Conservation (phyloP, 495 filamentous ascomycete genomes). For the Talaromyces proteolyticus region DNA sequence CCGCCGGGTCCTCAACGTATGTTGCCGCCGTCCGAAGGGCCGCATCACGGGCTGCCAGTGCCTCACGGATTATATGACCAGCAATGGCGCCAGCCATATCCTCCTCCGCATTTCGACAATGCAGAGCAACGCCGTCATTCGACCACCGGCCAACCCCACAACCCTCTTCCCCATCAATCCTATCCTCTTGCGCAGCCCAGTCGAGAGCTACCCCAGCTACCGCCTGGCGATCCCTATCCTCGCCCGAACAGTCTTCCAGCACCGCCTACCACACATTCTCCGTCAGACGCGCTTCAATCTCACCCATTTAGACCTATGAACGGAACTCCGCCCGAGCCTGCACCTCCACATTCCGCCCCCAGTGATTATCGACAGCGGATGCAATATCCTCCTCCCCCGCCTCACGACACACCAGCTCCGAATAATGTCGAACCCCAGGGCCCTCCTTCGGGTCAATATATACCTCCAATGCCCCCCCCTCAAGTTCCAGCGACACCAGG, state of each 20-base stretch:
- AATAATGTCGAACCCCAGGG: conserved; percentile 21
- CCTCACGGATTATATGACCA: conserved; percentile 21
- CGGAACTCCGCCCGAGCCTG: conserved; percentile 26
- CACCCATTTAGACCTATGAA: conserved; percentile 30
- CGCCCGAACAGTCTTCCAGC: conserved; percentile 28
- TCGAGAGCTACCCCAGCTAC: conserved; percentile 36
- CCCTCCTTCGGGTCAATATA: conserved; percentile 4
- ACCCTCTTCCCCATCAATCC: conserved; percentile 17
- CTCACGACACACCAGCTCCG: conserved; percentile 18
- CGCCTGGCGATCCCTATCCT: conserved; percentile 28
- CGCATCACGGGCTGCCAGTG: conserved; percentile 13
- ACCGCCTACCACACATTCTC: conserved; percentile 17
- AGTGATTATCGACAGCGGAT: conserved; percentile 30
- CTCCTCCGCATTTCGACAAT: conserved; percentile 22
- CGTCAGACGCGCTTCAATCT: conserved; percentile 18
- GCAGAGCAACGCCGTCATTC: conserved; percentile 29
- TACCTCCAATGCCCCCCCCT: conserved; percentile 11
- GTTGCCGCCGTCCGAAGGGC: conserved; percentile 21
- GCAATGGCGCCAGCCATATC: conserved; percentile 26
- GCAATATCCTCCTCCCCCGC: conserved; percentile 24
- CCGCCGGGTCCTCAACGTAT: conserved; percentile 26
- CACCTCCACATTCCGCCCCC: conserved; percentile 26
- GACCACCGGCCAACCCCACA: conserved; percentile 6
- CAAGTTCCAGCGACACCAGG: conserved; percentile 20
- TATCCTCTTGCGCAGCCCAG: conserved; percentile 19